Evolutionary conservation across 2,329 filamentous ascomycete genomes (phyloP).

Genomic region (Botrytis galanthina): DNA sequence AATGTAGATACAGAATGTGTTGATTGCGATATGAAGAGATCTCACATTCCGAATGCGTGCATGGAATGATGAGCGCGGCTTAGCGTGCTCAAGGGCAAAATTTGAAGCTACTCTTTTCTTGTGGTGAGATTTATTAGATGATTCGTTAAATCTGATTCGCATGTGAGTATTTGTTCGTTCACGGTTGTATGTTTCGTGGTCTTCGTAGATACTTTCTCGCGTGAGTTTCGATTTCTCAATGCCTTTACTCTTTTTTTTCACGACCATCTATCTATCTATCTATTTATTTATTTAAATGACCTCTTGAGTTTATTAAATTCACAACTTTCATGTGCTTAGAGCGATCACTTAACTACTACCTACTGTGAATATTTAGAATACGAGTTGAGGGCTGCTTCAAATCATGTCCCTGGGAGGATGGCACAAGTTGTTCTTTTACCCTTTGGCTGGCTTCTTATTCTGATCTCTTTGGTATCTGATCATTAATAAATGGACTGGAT

Average conservation of each 20-base stretch:
- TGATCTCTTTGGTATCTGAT: not conserved
- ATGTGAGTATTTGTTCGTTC: not conserved
- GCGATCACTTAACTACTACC: too few species aligned
- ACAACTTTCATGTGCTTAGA: not conserved
- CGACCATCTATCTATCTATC: not conserved
- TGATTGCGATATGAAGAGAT: not conserved
- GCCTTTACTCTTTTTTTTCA: not conserved
- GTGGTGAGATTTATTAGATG: not conserved
- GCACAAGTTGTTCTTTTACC: not conserved
- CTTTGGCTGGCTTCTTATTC: not conserved
- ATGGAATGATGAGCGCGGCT: not conserved
- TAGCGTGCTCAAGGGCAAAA: not conserved
- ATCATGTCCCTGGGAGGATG: not conserved
- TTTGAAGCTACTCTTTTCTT: not conserved
- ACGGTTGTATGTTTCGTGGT: not conserved
- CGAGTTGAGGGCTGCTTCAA: not conserved
- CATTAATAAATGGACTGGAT: not conserved
- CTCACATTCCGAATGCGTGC: not conserved
- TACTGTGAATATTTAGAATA: not conserved
- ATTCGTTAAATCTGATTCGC: not conserved
- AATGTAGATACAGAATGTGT: not conserved
- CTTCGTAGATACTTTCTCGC: not conserved
- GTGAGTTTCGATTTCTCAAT: not conserved
- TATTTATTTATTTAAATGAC: rapidly evolving
- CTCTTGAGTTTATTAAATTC: not conserved